These are phyloP conservation scores for Saccharomycopsis sp. DNA, from an alignment of 805 yeast genomes.

Conservation along the genomic window DNA sequence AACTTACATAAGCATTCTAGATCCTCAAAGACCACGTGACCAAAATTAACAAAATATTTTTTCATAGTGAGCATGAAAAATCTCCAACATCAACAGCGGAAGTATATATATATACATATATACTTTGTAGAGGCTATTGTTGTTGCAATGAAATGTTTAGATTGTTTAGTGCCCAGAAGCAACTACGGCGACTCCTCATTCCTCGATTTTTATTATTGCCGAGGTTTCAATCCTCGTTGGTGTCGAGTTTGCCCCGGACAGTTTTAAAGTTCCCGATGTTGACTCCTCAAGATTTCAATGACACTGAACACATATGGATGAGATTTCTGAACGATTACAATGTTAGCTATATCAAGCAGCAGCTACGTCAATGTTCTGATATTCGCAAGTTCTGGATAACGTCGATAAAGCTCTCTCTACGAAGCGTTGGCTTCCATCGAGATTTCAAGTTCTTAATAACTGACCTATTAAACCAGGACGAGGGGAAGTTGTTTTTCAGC, in stretches of 20 bases:
- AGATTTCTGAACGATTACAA: not conserved
- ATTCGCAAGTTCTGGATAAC: not conserved
- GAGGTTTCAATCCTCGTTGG: no score
- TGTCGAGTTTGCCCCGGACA: not conserved
- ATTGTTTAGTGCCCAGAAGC: no score
- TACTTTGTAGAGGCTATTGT: no score
- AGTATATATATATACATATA: no score
- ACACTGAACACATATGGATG: not conserved
- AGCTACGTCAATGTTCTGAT: not conserved
- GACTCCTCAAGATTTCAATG: not conserved
- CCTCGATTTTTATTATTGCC: no score
- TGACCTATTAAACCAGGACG: not conserved
- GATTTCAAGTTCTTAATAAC: not conserved
- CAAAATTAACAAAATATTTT: no score
- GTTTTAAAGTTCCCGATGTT: not conserved
- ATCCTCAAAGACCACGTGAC: no score
- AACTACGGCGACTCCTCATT: no score
- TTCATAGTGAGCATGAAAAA: no score
- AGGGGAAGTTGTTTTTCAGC: not conserved
- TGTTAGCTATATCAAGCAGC: not conserved
- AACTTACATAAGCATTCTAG: no score
- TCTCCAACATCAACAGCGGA: no score
- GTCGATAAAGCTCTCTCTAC: not conserved
- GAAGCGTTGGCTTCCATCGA: not conserved
- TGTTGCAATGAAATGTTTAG: no score